A percentile compares a stretch with the other conserved stretches of the same genome.
Conservation (phyloP, 106 monocot genomes). For the Dioscorea zingiberensis region DNA sequence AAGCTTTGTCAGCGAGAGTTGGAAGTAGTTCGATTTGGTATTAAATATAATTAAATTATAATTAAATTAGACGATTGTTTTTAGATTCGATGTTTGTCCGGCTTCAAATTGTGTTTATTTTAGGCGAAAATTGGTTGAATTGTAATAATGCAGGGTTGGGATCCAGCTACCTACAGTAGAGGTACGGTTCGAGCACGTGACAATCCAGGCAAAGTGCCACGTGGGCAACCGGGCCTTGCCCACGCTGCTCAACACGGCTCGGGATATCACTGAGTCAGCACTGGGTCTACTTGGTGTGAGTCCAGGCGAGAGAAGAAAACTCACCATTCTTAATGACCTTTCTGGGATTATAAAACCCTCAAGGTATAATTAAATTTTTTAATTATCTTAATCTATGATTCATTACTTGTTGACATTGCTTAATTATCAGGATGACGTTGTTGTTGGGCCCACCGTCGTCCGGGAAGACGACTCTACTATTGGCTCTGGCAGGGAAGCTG, state of each 20-base stretch:
- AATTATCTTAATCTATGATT: neutral
- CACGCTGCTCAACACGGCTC: slow-evolving; percentile 44
- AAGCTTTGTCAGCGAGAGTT: too few relatives aligned
- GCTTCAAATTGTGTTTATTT: too few relatives aligned
- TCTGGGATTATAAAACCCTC: slow-evolving; percentile 63
- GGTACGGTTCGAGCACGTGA: slow-evolving; percentile 60
- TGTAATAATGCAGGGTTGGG: slow-evolving; percentile 47
- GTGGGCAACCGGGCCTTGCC: slow-evolving; percentile 64
- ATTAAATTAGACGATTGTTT: too few relatives aligned
- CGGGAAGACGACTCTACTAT: slow-evolving; percentile 81
- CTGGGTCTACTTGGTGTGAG: slow-evolving; percentile 34
- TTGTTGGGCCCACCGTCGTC: slow-evolving; percentile 82
- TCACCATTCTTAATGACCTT: slow-evolving; percentile 52
- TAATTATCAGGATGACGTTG: slow-evolving; percentile 64
- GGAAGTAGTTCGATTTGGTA: too few relatives aligned
- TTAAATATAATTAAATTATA: too few relatives aligned
- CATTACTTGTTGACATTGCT: neutral
- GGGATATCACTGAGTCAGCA: slow-evolving; percentile 42
- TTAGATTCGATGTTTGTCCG: too few relatives aligned
- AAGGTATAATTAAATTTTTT: slow-evolving; percentile 20
- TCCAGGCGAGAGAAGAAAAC: slow-evolving; percentile 31
- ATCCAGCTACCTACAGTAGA: slow-evolving; percentile 70
- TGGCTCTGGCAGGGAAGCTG: slow-evolving; percentile 74
- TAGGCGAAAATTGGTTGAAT: too few relatives aligned
- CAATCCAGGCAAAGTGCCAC: slow-evolving; percentile 50